Evolutionary conservation across 371 early-diverging fungal species (phyloP).

Genomic region (Nosema muscidifuracis): DNA sequence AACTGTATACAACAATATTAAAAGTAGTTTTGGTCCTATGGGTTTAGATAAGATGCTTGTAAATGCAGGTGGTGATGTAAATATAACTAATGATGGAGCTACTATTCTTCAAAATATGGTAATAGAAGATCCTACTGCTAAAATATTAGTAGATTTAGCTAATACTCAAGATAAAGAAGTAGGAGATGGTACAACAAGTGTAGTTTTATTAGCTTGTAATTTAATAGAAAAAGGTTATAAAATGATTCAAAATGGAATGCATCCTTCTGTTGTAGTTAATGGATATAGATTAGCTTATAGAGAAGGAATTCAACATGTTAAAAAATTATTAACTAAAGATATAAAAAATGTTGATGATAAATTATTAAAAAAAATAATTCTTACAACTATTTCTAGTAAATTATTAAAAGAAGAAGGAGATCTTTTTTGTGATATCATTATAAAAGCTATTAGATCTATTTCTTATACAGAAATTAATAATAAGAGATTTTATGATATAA

Average conservation of each 20-base stretch:
- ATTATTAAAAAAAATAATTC: slow-evolving; percentile 74
- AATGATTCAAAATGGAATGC: slow-evolving; percentile 89
- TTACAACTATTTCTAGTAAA: slow-evolving; percentile 95
- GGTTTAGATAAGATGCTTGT: slow-evolving; percentile 99
- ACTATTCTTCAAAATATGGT: slow-evolving; percentile 91
- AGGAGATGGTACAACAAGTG: slow-evolving; percentile 99
- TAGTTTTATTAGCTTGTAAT: slow-evolving; percentile 96
- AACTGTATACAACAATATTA: slow-evolving; percentile 73
- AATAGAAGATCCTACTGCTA: slow-evolving; percentile 92
- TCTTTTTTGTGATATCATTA: slow-evolving; percentile 87
- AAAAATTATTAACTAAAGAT: slow-evolving; percentile 71
- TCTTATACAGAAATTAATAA: slow-evolving; percentile 75
- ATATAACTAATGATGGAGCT: slow-evolving; percentile 99
- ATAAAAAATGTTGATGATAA: slow-evolving; percentile 31
- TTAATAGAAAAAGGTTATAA: slow-evolving; percentile 88
- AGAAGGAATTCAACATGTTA: slow-evolving; percentile 94
- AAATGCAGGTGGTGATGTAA: slow-evolving; percentile 95
- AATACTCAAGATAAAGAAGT: slow-evolving; percentile 98
- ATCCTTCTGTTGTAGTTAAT: slow-evolving; percentile 91
- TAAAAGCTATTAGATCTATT: slow-evolving; percentile 83
- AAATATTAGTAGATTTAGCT: slow-evolving; percentile 91
- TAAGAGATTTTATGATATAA: slow-evolving; percentile 84
- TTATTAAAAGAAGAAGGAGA: slow-evolving; percentile 81
- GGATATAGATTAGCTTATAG: slow-evolving; percentile 93
- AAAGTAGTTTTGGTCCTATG: slow-evolving; percentile 94